A percentile compares a stretch with the other conserved stretches of the same genome.
Conservation (phyloP, 2,329 filamentous ascomycete genomes). For the Hymenotorrendiella dingleyae region DNA sequence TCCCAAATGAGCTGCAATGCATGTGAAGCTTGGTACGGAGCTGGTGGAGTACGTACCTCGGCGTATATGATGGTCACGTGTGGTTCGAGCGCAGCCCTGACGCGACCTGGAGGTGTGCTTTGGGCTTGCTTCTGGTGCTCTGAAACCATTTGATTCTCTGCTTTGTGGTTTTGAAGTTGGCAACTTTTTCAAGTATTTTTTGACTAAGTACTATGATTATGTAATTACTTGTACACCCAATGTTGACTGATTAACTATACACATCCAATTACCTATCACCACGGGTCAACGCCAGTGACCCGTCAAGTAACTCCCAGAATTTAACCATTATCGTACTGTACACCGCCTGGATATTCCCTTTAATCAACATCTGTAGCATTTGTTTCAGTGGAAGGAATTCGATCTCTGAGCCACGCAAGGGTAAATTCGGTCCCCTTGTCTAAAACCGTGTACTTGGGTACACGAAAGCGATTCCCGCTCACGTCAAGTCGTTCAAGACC, state of each 20-base stretch:
- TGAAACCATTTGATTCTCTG: too few relatives aligned
- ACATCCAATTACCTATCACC: slow-evolving; percentile 3
- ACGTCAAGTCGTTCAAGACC: slow-evolving; percentile 66
- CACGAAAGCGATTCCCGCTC: slow-evolving; percentile 78
- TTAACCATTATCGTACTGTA: background rate
- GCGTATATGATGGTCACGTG: background rate
- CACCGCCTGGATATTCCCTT: too few relatives aligned
- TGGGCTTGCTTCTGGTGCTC: too few relatives aligned
- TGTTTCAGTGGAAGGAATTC: slow-evolving; percentile 53
- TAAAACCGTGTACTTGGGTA: slow-evolving; percentile 77
- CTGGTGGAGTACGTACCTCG: background rate
- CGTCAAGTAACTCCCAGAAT: slow-evolving; percentile 3
- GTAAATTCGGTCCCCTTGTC: slow-evolving; percentile 84
- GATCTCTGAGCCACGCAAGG: slow-evolving; percentile 71
- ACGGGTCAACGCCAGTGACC: slow-evolving; percentile 3
- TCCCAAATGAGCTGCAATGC: background rate
- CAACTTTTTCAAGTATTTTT: slow-evolving; percentile 4
- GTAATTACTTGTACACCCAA: slow-evolving; percentile 3
- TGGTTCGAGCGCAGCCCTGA: too few relatives aligned
- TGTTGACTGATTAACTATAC: slow-evolving; percentile 3
- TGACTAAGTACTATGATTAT: slow-evolving; percentile 5
- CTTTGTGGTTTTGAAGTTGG: too few relatives aligned
- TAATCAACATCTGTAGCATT: slow-evolving; percentile 23
- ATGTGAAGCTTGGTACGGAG: background rate
- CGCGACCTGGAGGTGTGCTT: too few relatives aligned